Evolutionary conservation across 371 early-diverging fungal species (phyloP), one percentile per base, ranked within the genome.

Genomic region (Smittium culicis): DNA sequence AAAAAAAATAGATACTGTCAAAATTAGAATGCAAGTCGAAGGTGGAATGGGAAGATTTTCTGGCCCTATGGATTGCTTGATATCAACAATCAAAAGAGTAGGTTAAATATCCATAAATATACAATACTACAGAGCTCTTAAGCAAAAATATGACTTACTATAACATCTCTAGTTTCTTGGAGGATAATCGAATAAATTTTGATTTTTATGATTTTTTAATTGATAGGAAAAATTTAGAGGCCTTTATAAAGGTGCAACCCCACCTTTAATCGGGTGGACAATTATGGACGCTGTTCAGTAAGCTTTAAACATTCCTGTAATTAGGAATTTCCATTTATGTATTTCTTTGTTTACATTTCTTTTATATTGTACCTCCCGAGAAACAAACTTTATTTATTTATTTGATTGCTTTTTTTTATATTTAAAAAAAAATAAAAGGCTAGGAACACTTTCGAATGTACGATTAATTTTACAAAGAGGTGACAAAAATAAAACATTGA

Each of bases 201-300:
- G n/a, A n/a, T n/a, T n/a, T n/a, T n/a, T n/a, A n/a, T n/a, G 77
- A 79, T 32, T 74, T n/a, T n/a, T n/a, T n/a, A n/a, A n/a, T n/a
- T n/a, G 87, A 56, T n/a, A n/a, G n/a, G 94, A 94, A 78, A 93
- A 93, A 0, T 70, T 86, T 14, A 77, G 85, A 1, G 92, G 88
- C 2, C 78, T 93, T 1, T 94, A 93, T 80, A 93, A 92, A 74
- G 92, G 92, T 30, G 93, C 94, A 2, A 91, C 92, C 24, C 94
- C 94, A 11, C 95, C 97, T 1, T 74, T 94, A 54, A 72, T 94
- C 54, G 94, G 97, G 8, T 96, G 95, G 94, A 86, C 88, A 35
- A 79, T 91, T 60, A 91, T 93, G 92, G 93, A 94, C 69, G 84
- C 86, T 58, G 81, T 89, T 63, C 86, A 86, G 85, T 86, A 80